Evolutionary conservation across 2,329 filamentous ascomycete genomes (phyloP), one percentile per base, ranked within the genome.

Genomic region (Cladosporium sp.): DNA sequence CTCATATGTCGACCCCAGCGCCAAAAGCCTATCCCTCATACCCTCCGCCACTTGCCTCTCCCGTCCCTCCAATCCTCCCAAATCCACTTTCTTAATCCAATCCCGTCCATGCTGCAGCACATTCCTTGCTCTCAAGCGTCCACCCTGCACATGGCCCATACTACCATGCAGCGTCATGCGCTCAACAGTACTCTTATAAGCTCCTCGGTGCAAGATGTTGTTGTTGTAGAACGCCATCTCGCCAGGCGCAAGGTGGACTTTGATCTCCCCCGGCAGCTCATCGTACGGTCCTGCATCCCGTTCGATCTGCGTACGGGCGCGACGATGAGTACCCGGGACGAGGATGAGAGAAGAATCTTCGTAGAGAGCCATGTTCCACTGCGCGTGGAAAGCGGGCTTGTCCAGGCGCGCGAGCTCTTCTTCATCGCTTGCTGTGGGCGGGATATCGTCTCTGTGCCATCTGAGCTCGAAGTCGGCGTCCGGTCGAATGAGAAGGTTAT

Each of bases 211-310:
- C 69, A 96, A 77, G 69, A 96, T 96, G 77, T 96, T 96, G 75
- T 93, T 96, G 77, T 96, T 88, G 75, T 96, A 96, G 73, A 96
- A 96, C 51, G 91, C 91, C 18, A 90, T 87, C 78, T 96, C 92
- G 0, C 92, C 92, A 0, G 92, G 84, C 68, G 85, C 80, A 68
- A 96, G 81, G 74, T 81, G 74, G 18, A 96, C 92, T 3, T 86
- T 79, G 15, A 89, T 74, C 80, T 93, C 88, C 0, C 81, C 86
- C 0, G 88, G 87, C 70, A 95, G 72, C 2, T 80, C 74, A 71
- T 89, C 89, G 72, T 87, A 90, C 0, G 90, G 88, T 24, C 83
- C 87, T 0, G 91, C 92, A 7, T 74, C 77, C 14, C 92, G 83
- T 83, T 96, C 93, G 0, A 72, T 75, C 4, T 87, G 84, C 0